These are phyloP conservation scores for Tulasnella calospora DNA, from an alignment of 768 basidiomycete genomes.

Conservation along the genomic window DNA sequence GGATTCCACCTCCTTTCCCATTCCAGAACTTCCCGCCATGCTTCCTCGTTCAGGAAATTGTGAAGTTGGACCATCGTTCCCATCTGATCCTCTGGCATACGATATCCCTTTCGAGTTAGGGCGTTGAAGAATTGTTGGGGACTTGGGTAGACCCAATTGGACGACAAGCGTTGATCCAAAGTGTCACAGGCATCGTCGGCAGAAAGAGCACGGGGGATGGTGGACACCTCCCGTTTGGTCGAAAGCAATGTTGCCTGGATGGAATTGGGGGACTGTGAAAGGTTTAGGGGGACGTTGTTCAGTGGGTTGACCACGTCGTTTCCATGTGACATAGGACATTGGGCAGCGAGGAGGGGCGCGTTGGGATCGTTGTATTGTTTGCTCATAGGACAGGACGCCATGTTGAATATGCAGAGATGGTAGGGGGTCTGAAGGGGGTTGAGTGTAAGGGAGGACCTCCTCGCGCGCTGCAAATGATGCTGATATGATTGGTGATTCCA, in stretches of 20 bases:
- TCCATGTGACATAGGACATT: background rate
- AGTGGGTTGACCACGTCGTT: slow-evolving; percentile 50
- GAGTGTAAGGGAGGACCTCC: background rate
- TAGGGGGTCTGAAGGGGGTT: background rate
- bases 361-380: background rate
- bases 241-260: slow-evolving; percentile 59
- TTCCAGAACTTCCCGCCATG: slow-evolving; percentile 87
- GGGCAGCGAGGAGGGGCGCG: background rate
- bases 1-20: slow-evolving; percentile 73
- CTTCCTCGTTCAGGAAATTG: slow-evolving; percentile 94
- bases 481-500: slow-evolving; percentile 3
- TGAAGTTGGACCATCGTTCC: slow-evolving; percentile 98
- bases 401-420: background rate
- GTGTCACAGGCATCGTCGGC: background rate
- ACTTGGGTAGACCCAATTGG: slow-evolving; percentile 89
- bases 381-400: slow-evolving; percentile 9
- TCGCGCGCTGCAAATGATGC: background rate
- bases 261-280: slow-evolving; percentile 62
- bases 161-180: slow-evolving; percentile 35
- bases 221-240: slow-evolving; percentile 66
- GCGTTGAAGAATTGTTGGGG: slow-evolving; percentile 99
- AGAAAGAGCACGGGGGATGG: slow-evolving; percentile 62
- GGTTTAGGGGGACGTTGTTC: slow-evolving; percentile 76
- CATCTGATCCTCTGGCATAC: slow-evolving; percentile 90
- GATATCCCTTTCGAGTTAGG: slow-evolving; percentile 90